Percentiles rank a stretch among this genome's conserved stretches.
These are phyloP conservation scores for Gremmenia infestans DNA, from an alignment of 2,329 filamentous ascomycete genomes.

Conservation along the genomic window DNA sequence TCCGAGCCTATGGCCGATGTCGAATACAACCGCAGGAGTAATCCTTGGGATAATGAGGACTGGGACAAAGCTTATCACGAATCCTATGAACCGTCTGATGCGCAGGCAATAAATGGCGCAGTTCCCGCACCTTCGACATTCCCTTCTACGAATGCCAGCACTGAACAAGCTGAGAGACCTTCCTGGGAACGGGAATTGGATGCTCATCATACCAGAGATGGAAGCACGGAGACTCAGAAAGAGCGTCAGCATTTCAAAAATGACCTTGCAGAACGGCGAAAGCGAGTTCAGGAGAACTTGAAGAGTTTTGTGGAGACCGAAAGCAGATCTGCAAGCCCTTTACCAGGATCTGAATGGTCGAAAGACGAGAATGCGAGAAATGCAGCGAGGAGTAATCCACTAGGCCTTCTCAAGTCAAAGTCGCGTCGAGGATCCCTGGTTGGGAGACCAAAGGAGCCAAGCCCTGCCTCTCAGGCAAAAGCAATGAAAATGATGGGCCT, in stretches of 20 bases:
- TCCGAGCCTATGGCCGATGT: constrained; percentile 26
- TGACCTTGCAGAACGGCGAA: constrained; percentile 65
- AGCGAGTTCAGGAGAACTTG: constrained; percentile 67
- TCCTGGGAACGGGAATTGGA: constrained; percentile 29
- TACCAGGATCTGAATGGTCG: constrained; percentile 33
- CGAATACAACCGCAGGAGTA: constrained; percentile 35
- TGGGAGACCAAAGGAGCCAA: constrained; percentile 39
- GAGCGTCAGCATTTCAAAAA: constrained; percentile 68
- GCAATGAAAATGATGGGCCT: constrained; percentile 58
- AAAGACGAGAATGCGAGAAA: constrained; percentile 20
- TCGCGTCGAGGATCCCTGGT: constrained; percentile 63
- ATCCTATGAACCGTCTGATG: constrained; percentile 12
- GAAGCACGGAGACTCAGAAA: constrained; percentile 45
- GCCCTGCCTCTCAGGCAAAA: constrained; percentile 40
- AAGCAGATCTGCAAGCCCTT: constrained; percentile 34
- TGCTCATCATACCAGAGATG: constrained; percentile 39
- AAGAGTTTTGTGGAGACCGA: constrained; percentile 65
- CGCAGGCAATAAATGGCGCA: constrained; percentile 5
- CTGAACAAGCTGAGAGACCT: constrained; percentile 12
- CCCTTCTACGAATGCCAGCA: constrained; percentile 14
- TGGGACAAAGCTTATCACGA: constrained; percentile 24
- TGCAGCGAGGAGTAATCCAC: constrained; percentile 45
- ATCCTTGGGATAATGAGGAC: constrained; percentile 40
- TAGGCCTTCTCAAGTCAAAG: constrained; percentile 62
- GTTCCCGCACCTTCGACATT: constrained; percentile 10